phyloP scores from a whole-genome alignment of 2,329 filamentous ascomycete genomes.

The Magnaporthiopsis rhizophila region DNA sequence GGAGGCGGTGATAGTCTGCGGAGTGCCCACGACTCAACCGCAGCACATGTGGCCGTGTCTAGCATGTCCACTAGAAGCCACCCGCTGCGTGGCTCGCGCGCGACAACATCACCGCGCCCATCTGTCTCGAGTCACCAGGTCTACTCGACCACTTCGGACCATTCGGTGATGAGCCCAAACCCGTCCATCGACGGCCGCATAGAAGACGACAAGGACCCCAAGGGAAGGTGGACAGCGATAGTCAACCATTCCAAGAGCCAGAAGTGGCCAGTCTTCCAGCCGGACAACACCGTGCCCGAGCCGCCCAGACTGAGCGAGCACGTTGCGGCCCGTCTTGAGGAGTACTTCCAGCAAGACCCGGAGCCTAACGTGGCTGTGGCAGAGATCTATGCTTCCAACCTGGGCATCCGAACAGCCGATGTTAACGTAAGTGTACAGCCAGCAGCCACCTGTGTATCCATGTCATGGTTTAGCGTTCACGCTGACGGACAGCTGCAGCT shows the following conservation, averaged over 20 bases:
- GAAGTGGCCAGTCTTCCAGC: slow-evolving; percentile 29
- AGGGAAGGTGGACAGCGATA: slow-evolving; percentile 27
- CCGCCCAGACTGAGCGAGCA: slow-evolving; percentile 39
- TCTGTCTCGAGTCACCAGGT: background rate
- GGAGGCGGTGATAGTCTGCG: too few species aligned
- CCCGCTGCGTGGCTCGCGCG: too few species aligned
- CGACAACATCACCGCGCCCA: too few species aligned
- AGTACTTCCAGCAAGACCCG: slow-evolving; percentile 41
- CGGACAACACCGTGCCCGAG: slow-evolving; percentile 28
- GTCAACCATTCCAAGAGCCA: slow-evolving; percentile 36
- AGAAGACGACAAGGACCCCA: slow-evolving; percentile 19
- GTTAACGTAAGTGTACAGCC: slow-evolving; percentile 31
- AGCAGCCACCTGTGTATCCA: background rate
- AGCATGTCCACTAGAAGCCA: too few species aligned
- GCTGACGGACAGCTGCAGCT: slow-evolving; percentile 6
- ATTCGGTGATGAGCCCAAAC: slow-evolving; percentile 10
- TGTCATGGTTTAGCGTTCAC: too few species aligned
- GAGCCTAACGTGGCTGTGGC: slow-evolving; percentile 41
- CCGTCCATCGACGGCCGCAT: too few species aligned
- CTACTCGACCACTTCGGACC: background rate
- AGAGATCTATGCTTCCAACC: slow-evolving; percentile 45
- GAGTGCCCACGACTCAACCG: too few species aligned
- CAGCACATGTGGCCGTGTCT: too few species aligned
- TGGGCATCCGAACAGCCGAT: slow-evolving; percentile 42
- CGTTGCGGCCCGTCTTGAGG: slow-evolving; percentile 41